Base-by-base conservation (phyloP, 2,329 filamentous ascomycete species). In the Rutstroemia sp. region DNA sequence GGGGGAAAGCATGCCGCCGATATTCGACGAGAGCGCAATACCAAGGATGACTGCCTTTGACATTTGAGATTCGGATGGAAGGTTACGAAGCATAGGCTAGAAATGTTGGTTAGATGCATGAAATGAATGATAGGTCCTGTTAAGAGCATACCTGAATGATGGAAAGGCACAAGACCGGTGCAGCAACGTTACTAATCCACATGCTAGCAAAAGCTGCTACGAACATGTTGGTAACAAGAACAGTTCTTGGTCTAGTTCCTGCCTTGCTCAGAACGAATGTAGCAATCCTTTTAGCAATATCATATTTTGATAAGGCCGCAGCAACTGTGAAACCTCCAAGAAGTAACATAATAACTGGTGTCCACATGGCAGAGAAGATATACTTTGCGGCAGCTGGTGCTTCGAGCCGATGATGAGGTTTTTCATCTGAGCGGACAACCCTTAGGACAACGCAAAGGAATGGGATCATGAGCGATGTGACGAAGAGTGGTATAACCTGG, bases 101-200 rank as follows among this genome's bases (percentile, higher is more conserved):
- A 38, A 34, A 34, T 30, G 41, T 54, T 53, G 61, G 59, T 14
- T 34, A 34, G 30, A 14, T 34, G 30, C 30, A 34, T 34, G 52
- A 18, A 19, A 14, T 19, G 4, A 14, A 4, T 10, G 49, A 21
- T 6, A 8, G 3, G 21, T 16, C 19, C 7, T 34, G 16, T n/a
- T 23, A 45, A 4, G 25, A 19, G 60, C 78, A 65, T 72, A 89
- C 87, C 79, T 96, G 92, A 59, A 99, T 95, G 67, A 99, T 96
- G 19, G 91, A 95, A 72, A 95, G 97, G 76, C 94, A 99, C 39
- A 99, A 80, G 9, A 99, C 94, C 0, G 94, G 94, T 1, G 95
- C 92, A 1, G 94, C 94, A 27, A 99, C 95, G 65, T 99, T 99
- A 74, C 91, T 96, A 68, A 99, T 97, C 79, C 95, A 90, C 94